phyloP scores from a whole-genome alignment of 306 rosid species.

The Vicia sativa region DNA sequence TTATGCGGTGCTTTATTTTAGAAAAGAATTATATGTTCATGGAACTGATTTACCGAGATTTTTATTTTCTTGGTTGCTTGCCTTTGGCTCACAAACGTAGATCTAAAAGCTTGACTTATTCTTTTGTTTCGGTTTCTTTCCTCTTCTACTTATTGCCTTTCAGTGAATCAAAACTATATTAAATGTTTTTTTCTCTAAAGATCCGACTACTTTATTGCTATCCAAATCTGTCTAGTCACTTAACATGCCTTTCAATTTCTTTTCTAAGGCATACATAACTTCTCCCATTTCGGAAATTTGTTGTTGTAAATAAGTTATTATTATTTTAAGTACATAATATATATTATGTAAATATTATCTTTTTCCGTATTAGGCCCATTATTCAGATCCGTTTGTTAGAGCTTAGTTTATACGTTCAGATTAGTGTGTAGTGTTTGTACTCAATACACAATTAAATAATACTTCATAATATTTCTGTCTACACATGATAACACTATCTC shows the following conservation, averaged over 20 bases:
- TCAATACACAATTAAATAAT: background rate
- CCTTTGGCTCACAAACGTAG: slow-evolving; percentile 6
- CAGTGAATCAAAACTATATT: background rate
- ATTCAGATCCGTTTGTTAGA: background rate
- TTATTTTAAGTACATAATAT: background rate
- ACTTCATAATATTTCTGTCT: background rate
- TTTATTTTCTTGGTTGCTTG: slow-evolving; percentile 17
- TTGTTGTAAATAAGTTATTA: background rate
- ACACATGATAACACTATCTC: background rate
- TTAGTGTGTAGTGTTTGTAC: background rate
- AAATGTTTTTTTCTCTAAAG: slow-evolving; percentile 12
- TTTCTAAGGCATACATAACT: background rate
- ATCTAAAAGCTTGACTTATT: slow-evolving; percentile 28
- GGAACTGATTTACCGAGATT: slow-evolving; percentile 8
- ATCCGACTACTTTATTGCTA: slow-evolving; percentile 13
- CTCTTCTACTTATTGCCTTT: slow-evolving; percentile 22
- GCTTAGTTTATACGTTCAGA: background rate
- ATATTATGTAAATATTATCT: background rate
- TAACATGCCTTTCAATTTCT: background rate
- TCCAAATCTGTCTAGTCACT: slow-evolving; percentile 5
- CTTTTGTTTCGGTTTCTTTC: slow-evolving; percentile 31
- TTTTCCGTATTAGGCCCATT: background rate
- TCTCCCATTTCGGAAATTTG: slow-evolving; percentile 4
- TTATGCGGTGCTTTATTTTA: slow-evolving; percentile 16
- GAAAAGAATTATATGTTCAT: slow-evolving; percentile 15